Percentiles rank a stretch among this genome's conserved stretches.
Conservation (phyloP, 495 filamentous ascomycete genomes). For the Zalerion maritima region DNA sequence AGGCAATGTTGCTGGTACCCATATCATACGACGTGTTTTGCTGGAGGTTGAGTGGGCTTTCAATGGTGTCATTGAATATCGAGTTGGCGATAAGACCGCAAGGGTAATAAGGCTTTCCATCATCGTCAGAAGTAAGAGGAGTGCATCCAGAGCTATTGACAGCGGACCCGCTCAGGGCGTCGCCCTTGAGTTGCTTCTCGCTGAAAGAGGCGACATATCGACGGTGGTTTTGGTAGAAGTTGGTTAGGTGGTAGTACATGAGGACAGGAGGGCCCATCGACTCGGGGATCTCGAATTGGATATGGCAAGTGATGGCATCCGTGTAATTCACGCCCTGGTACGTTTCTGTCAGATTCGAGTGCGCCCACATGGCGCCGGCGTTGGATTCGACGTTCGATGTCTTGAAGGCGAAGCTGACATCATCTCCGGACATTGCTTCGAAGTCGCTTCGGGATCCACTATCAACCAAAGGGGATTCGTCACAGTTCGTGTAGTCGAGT, state of each 20-base stretch:
- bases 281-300: constrained; percentile 68
- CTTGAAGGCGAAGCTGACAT: constrained; percentile 50
- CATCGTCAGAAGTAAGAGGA: constrained; percentile 45
- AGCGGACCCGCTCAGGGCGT: constrained; percentile 40
- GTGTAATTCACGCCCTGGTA: constrained; percentile 9
- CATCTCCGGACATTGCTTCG: constrained; percentile 33
- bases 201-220: constrained; percentile 87
- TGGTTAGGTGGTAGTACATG: constrained; percentile 87
- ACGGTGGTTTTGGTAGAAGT: constrained; percentile 99
- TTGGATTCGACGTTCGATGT: constrained; percentile 16
- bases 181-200: constrained; percentile 65
- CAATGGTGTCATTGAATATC: constrained; percentile 89
- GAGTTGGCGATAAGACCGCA: constrained; percentile 96
- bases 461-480: constrained; percentile 29
- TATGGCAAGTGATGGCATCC: constrained; percentile 36
- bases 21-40: constrained; percentile 46
- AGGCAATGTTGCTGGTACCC: constrained; percentile 68
- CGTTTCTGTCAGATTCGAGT: constrained; percentile 12
- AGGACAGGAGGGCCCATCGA: constrained; percentile 64
- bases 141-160: constrained; percentile 59
- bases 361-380: constrained; percentile 17
- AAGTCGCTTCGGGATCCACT: constrained; percentile 7
- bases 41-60: constrained; percentile 40
- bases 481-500: constrained; percentile 81
- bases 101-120: constrained; percentile 68